Evolutionary conservation across 179 eudicot species (phyloP).

Genomic region (Beta corolliflora): DNA sequence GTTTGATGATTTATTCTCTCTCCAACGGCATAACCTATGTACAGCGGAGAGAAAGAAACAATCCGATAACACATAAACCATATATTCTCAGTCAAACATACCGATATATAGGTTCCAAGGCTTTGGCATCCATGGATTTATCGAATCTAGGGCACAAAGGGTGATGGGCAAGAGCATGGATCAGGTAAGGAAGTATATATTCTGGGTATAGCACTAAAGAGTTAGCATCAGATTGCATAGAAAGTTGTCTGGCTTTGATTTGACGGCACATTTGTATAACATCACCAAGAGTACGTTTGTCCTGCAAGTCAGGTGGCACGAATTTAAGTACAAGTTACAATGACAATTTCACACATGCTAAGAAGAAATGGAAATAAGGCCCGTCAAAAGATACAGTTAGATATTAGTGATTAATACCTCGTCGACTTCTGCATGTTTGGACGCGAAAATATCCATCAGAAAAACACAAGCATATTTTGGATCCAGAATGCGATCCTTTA

Average conservation of each 20-base stretch:
- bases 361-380: not conserved
- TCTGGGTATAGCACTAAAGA: conserved; percentile 71
- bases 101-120: conserved; percentile 81
- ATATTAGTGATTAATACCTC: conserved; percentile 52
- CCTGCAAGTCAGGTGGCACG: conserved; percentile 46
- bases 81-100: conserved; percentile 29
- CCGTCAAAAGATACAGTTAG: not conserved
- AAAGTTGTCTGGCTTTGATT: conserved; percentile 68
- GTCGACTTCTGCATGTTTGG: conserved; percentile 54
- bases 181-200: conserved; percentile 68
- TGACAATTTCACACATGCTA: conserved; percentile 3
- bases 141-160: conserved; percentile 70
- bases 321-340: not conserved
- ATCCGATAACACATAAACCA: not conserved
- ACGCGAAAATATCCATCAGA: conserved; percentile 58
- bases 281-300: conserved; percentile 64
- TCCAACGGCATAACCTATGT: not conserved
- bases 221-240: conserved; percentile 63
- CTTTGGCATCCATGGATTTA: conserved; percentile 75
- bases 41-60: not conserved
- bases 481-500: conserved; percentile 87
- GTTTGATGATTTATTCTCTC: not conserved
- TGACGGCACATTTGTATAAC: conserved; percentile 86
- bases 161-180: conserved; percentile 93
- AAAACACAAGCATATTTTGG: conserved; percentile 92